Conservation (phyloP, 2,329 filamentous ascomycete genomes). For the Trichophyton schoenleinii region DNA sequence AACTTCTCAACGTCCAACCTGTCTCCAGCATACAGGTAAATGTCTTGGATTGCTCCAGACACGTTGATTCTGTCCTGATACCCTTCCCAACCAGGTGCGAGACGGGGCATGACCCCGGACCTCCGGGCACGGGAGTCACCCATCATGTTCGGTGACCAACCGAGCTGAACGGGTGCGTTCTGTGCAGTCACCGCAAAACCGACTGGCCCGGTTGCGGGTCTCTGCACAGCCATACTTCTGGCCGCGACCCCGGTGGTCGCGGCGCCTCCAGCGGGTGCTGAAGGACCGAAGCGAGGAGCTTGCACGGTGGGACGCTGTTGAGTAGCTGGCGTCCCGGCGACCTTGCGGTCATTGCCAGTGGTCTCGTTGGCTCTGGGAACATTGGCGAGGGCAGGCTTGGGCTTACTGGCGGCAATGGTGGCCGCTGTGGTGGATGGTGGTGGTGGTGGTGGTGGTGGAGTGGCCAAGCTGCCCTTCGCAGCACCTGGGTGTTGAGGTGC, state of each 20-base stretch:
- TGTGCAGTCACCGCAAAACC: conserved; percentile 2
- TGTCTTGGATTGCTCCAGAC: background rate
- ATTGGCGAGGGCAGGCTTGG: background rate
- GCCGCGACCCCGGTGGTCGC: background rate
- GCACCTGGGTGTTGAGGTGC: background rate
- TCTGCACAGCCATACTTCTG: conserved; percentile 2
- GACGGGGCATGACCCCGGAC: background rate
- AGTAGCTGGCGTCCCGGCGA: background rate
- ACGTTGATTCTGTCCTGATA: conserved; percentile 3
- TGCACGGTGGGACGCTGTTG: background rate
- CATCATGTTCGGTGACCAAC: background rate
- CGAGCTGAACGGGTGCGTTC: background rate
- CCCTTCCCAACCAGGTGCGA: conserved; percentile 1
- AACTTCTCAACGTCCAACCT: conserved; percentile 2
- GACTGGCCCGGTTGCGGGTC: background rate
- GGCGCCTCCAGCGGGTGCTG: background rate
- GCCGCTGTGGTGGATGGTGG: no score
- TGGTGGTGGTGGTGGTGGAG: background rate
- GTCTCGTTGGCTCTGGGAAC: conserved; percentile 4
- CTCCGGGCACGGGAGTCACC: conserved; percentile 1
- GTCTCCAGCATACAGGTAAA: conserved; percentile 1
- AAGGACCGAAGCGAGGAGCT: conserved; percentile 1
- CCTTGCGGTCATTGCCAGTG: background rate
- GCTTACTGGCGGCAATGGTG: background rate
- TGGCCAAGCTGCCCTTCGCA: background rate